phyloP scores from a whole-genome alignment of 2,329 filamentous ascomycete species.

The Alternaria sp. region DNA sequence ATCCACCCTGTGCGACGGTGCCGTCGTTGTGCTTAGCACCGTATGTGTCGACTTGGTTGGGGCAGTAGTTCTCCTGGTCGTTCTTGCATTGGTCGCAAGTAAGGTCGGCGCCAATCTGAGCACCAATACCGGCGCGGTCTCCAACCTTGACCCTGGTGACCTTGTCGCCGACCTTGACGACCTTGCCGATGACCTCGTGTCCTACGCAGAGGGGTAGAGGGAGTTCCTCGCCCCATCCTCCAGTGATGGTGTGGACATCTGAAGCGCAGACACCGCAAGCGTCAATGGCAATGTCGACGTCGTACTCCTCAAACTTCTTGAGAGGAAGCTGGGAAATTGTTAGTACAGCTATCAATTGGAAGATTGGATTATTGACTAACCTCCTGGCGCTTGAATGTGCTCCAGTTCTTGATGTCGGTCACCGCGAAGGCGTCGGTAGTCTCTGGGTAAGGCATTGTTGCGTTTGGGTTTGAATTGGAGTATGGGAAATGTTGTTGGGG shows the following conservation, averaged over 20 bases:
- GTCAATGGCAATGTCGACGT: slow-evolving; percentile 87
- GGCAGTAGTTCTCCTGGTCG: slow-evolving; percentile 62
- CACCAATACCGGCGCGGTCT: slow-evolving; percentile 58
- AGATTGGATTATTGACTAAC: slow-evolving; percentile 43
- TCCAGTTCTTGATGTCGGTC: slow-evolving; percentile 66
- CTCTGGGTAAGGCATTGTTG: slow-evolving; percentile 59
- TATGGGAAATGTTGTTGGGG: slow-evolving; percentile 5
- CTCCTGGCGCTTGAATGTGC: slow-evolving; percentile 63
- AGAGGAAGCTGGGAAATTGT: slow-evolving; percentile 68
- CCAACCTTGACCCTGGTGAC: slow-evolving; percentile 57
- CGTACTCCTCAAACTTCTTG: slow-evolving; percentile 85
- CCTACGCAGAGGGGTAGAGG: slow-evolving; percentile 70
- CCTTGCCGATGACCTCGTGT: slow-evolving; percentile 63
- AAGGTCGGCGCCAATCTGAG: slow-evolving; percentile 58
- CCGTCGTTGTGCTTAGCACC: slow-evolving; percentile 61
- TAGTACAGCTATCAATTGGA: slow-evolving; percentile 7
- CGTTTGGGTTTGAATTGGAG: slow-evolving; percentile 3
- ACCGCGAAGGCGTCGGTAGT: slow-evolving; percentile 58
- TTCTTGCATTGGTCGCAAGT: slow-evolving; percentile 60
- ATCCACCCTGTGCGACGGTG: slow-evolving; percentile 71
- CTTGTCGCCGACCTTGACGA: slow-evolving; percentile 57
- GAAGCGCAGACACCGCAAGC: slow-evolving; percentile 59
- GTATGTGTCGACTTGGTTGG: slow-evolving; percentile 58
- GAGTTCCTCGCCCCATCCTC: slow-evolving; percentile 69
- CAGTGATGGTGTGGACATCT: slow-evolving; percentile 57